phyloP scores from a whole-genome alignment of 371 early-diverging fungal genomes.

The Lichtheimia corymbifera region DNA sequence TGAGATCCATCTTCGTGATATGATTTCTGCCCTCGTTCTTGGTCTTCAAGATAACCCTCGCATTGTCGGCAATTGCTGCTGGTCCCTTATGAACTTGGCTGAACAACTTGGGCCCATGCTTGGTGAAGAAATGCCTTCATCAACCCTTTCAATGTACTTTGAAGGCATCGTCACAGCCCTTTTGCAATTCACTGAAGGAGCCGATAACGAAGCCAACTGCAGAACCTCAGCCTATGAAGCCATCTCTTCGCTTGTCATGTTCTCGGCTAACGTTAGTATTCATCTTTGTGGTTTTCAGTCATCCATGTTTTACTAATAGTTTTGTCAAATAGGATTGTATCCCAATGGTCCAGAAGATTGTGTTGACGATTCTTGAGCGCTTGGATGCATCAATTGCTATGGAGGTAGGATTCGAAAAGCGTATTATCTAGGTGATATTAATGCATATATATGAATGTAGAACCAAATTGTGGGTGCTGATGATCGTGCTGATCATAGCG shows the following conservation, averaged over 20 bases:
- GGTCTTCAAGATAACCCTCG: conserved; percentile 86
- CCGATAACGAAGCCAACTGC: conserved; percentile 75
- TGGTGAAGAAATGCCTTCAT: conserved; percentile 60
- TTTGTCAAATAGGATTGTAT: conserved; percentile 65
- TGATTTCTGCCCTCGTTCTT: conserved; percentile 75
- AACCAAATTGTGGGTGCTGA: conserved; percentile 78
- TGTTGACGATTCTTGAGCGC: conserved; percentile 73
- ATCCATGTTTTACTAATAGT: neutral
- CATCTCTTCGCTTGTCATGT: conserved; percentile 74
- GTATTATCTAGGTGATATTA: neutral
- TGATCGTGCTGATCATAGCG: conserved; percentile 77
- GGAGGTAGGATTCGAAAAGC: conserved; percentile 38
- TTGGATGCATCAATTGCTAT: conserved; percentile 70
- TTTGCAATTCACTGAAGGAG: conserved; percentile 72
- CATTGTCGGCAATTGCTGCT: conserved; percentile 91
- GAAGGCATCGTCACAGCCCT: conserved; percentile 77
- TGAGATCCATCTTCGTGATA: conserved; percentile 68
- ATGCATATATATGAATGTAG: conserved; percentile 13
- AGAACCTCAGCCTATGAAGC: conserved; percentile 94
- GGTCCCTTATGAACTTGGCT: conserved; percentile 88
- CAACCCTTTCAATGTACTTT: conserved; percentile 79
- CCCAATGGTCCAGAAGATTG: conserved; percentile 68
- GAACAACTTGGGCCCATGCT: conserved; percentile 64
- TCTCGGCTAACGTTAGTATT: conserved; percentile 54
- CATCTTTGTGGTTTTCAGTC: neutral